Conservation (phyloP, 306 rosid species). For the Quercus gilva region DNA sequence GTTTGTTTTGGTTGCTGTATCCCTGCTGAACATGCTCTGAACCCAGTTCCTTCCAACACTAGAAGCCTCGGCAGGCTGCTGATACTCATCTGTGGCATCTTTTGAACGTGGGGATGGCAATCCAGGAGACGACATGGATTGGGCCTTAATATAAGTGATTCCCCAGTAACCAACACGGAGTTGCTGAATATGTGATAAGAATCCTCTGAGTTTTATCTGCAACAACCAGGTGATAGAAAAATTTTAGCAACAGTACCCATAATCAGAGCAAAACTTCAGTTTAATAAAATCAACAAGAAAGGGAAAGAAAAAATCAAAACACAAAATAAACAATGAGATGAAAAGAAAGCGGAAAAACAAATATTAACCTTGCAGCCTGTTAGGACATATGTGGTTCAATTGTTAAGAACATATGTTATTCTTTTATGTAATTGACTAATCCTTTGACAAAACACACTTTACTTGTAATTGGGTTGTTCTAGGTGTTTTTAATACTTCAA, state of each 20-base stretch:
- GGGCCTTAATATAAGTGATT: constrained; percentile 58
- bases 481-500: no score
- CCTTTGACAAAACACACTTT: no score
- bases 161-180: constrained; percentile 86
- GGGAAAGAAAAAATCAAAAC: not conserved
- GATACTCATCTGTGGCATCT: constrained; percentile 68
- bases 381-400: no score
- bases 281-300: constrained; percentile 15
- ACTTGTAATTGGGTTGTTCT: no score
- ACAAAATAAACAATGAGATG: not conserved
- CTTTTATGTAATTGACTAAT: no score
- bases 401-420: no score
- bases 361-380: not conserved
- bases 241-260: constrained; percentile 15
- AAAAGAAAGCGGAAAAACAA: not conserved
- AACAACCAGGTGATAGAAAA: constrained; percentile 25
- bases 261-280: constrained; percentile 18
- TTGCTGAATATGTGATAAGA: constrained; percentile 85
- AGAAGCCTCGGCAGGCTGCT: constrained; percentile 88
- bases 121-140: constrained; percentile 62
- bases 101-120: constrained; percentile 80
- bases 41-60: constrained; percentile 96
- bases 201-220: constrained; percentile 95
- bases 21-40: constrained; percentile 96
- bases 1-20: constrained; percentile 62